Evolutionary conservation across 306 rosid genomes (phyloP).

Genomic region (Cucurbita maxima): DNA sequence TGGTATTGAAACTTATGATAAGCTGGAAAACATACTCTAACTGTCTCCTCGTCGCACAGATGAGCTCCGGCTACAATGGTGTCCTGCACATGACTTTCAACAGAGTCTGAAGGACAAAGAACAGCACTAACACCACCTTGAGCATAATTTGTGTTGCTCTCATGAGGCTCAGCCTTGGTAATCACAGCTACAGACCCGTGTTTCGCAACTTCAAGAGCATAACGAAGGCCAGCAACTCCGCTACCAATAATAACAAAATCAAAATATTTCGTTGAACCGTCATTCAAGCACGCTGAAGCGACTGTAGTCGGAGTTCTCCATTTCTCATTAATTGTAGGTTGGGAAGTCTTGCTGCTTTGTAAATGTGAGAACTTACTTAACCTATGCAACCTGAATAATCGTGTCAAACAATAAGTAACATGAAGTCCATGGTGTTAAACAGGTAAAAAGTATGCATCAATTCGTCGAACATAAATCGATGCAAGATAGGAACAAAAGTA

Average conservation of each 20-base stretch:
- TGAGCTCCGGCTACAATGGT: slow-evolving; percentile 92
- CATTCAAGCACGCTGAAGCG: slow-evolving; percentile 38
- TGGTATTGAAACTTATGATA: too few relatives aligned
- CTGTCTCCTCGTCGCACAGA: slow-evolving; percentile 88
- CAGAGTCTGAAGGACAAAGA: slow-evolving; percentile 77
- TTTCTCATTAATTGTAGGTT: slow-evolving; percentile 16
- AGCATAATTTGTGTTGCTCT: slow-evolving; percentile 95
- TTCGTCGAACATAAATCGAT: background rate
- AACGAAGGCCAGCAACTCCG: slow-evolving; percentile 89
- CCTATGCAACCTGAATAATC: slow-evolving; percentile 40
- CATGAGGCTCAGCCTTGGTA: slow-evolving; percentile 93
- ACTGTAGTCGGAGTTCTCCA: slow-evolving; percentile 23
- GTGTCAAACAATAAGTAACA: background rate
- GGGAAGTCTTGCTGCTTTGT: slow-evolving; percentile 25
- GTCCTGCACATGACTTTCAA: slow-evolving; percentile 89
- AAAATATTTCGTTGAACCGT: slow-evolving; percentile 45
- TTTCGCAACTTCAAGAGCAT: slow-evolving; percentile 88
- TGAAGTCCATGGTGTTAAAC: background rate
- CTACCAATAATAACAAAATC: slow-evolving; percentile 81
- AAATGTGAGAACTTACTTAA: slow-evolving; percentile 35
- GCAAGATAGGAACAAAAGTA: background rate
- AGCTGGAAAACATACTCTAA: slow-evolving; percentile 40
- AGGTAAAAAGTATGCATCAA: background rate
- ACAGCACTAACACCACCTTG: slow-evolving; percentile 99
- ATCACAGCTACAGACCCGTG: slow-evolving; percentile 88